Conservation (phyloP, 1,284 basidiomycete genomes). For the Quambalaria eucalypti region DNA sequence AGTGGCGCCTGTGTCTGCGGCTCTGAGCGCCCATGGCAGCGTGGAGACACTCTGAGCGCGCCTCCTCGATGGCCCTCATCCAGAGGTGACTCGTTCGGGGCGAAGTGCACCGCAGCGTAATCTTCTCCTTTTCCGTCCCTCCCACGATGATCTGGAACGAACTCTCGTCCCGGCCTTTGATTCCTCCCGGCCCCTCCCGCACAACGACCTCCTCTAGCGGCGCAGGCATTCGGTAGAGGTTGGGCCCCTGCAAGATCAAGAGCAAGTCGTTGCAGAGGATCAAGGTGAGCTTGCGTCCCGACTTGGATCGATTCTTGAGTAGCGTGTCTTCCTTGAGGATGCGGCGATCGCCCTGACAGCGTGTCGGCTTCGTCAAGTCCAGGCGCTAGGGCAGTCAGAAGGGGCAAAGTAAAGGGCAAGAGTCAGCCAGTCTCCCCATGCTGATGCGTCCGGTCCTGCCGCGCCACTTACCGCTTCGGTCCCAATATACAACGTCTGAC, state of each 20-base stretch:
- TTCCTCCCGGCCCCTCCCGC: slow-evolving; percentile 7
- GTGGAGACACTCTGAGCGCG: slow-evolving; percentile 5
- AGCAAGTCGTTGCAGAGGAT: slow-evolving; percentile 46
- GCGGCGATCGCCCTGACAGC: slow-evolving; percentile 64
- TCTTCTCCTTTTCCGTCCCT: slow-evolving; percentile 9
- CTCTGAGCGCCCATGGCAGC: slow-evolving; percentile 1
- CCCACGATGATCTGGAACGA: slow-evolving; percentile 10
- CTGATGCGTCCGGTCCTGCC: no score
- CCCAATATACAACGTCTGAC: slow-evolving; percentile 66
- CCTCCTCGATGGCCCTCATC: slow-evolving; percentile 13
- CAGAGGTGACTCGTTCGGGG: slow-evolving; percentile 6
- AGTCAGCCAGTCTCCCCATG: no score
- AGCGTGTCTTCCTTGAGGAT: slow-evolving; percentile 65
- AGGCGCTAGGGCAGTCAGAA: no score
- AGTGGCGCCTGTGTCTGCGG: background rate
- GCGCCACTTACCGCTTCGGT: no score
- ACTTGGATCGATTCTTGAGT: slow-evolving; percentile 67
- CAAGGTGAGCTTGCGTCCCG: slow-evolving; percentile 63
- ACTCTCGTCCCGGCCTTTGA: slow-evolving; percentile 10
- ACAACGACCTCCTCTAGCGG: slow-evolving; percentile 24
- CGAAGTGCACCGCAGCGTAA: slow-evolving; percentile 3
- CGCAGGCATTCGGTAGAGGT: slow-evolving; percentile 31
- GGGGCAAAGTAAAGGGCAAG: background rate
- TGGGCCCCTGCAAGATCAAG: slow-evolving; percentile 25
- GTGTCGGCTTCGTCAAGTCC: slow-evolving; percentile 79